These are phyloP conservation scores for Aciculoconidium aculeatum DNA, from an alignment of 805 yeast species.

Conservation along the genomic window DNA sequence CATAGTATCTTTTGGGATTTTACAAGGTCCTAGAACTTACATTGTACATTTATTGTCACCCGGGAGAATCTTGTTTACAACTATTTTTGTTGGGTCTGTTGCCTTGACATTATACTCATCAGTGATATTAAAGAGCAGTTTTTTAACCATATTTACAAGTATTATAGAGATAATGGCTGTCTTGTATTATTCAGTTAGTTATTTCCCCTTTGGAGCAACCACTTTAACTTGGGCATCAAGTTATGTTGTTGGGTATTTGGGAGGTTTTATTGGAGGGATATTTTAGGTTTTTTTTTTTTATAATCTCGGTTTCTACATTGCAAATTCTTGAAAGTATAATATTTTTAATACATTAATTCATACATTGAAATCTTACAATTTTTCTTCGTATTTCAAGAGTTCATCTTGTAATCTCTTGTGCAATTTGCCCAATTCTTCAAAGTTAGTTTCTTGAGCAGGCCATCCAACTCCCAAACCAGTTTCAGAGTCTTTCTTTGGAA, in stretches of 20 bases:
- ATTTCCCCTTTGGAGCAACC: constrained; percentile 93
- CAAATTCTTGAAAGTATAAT: not conserved
- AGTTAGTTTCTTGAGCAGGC: constrained; percentile 84
- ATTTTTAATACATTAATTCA: not conserved
- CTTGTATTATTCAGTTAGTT: constrained; percentile 83
- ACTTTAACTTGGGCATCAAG: constrained; percentile 50
- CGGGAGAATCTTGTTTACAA: constrained; percentile 73
- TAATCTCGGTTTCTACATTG: not conserved
- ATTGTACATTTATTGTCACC: constrained; percentile 65
- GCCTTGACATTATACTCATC: constrained; percentile 74
- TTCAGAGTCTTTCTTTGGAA: constrained; percentile 72
- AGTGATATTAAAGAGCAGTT: constrained; percentile 57
- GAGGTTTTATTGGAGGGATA: constrained; percentile 44
- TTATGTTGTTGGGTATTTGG: constrained; percentile 37
- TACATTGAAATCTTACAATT: constrained; percentile 7
- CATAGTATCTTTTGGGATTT: constrained; percentile 80
- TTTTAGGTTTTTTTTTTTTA: not conserved
- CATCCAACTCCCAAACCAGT: constrained; percentile 87
- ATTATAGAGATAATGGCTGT: constrained; percentile 78
- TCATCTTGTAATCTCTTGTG: constrained; percentile 50
- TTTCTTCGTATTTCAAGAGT: constrained; percentile 12
- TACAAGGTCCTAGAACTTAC: constrained; percentile 90
- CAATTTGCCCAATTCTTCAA: constrained; percentile 60
- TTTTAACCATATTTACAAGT: constrained; percentile 72
- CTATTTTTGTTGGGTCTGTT: constrained; percentile 77